Conservation (phyloP, 2,329 filamentous ascomycete genomes). For the Metarhizium guizhouense region DNA sequence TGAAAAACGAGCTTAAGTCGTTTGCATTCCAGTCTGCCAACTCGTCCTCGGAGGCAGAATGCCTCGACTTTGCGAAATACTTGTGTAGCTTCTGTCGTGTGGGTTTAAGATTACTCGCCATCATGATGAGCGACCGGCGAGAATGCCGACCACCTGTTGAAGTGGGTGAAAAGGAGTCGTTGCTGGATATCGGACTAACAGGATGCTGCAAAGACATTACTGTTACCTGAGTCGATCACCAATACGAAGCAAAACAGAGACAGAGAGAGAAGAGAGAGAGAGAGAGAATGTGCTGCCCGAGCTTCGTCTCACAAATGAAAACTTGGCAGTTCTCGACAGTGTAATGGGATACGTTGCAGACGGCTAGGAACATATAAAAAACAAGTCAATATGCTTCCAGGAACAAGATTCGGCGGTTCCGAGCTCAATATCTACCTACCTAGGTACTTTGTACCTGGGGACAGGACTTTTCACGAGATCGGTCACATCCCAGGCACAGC, state of each 20-base stretch:
- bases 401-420: not conserved
- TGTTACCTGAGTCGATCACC: not conserved
- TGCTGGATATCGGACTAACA: not conserved
- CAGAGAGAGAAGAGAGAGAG: no score
- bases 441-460: no score
- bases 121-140: conserved; percentile 7
- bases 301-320: not conserved
- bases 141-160: not conserved
- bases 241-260: no score
- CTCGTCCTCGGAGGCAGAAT: conserved; percentile 15
- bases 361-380: not conserved
- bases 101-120: conserved; percentile 15
- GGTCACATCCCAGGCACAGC: no score
- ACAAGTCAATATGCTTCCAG: not conserved
- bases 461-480: no score
- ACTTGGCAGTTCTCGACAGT: not conserved
- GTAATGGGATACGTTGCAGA: no score
- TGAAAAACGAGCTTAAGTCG: conserved; percentile 6
- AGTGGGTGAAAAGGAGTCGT: not conserved
- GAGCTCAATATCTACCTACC: no score
- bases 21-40: conserved; percentile 17
- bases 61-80: conserved; percentile 19
- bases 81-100: conserved; percentile 21
- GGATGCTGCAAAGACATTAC: conserved; percentile 2
- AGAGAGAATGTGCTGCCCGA: not conserved